Conservation (phyloP, 2,329 filamentous ascomycete species). For the Metarhizium brunneum region DNA sequence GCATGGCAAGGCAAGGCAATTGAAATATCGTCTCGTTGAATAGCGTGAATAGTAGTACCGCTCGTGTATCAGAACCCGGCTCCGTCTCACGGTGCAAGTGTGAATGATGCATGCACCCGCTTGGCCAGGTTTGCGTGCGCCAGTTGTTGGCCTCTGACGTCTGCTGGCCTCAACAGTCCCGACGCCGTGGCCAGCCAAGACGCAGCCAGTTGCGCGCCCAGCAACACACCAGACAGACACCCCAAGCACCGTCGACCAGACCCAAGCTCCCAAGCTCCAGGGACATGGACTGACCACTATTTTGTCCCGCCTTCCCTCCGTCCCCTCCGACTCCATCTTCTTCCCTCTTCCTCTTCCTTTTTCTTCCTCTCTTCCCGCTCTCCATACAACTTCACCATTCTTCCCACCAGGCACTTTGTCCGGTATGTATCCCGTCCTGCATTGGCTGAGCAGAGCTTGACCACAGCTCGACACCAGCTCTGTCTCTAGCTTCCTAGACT, state of each 20-base stretch:
- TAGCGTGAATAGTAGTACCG: no score
- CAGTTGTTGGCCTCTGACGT: no score
- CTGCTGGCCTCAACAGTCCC: no score
- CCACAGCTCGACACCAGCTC: neutral
- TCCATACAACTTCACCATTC: constrained; percentile 3
- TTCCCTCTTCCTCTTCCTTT: neutral
- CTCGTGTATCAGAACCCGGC: no score
- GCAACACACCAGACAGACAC: no score
- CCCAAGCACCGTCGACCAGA: neutral
- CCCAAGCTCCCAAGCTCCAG: neutral
- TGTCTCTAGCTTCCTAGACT: neutral
- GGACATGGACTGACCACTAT: neutral
- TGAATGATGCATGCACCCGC: no score
- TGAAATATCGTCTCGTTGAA: no score
- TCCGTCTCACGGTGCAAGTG: no score
- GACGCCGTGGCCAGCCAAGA: no score
- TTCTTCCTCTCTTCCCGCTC: neutral
- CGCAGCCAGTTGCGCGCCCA: no score
- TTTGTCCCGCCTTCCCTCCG: constrained; percentile 4
- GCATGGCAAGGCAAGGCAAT: no score
- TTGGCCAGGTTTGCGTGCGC: no score
- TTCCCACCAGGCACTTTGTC: constrained; percentile 1
- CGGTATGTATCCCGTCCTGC: constrained; percentile 1
- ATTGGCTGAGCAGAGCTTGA: neutral
- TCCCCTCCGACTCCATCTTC: constrained; percentile 1